Conservation (phyloP, 257 asterid genomes). For the Scutellaria minor region DNA sequence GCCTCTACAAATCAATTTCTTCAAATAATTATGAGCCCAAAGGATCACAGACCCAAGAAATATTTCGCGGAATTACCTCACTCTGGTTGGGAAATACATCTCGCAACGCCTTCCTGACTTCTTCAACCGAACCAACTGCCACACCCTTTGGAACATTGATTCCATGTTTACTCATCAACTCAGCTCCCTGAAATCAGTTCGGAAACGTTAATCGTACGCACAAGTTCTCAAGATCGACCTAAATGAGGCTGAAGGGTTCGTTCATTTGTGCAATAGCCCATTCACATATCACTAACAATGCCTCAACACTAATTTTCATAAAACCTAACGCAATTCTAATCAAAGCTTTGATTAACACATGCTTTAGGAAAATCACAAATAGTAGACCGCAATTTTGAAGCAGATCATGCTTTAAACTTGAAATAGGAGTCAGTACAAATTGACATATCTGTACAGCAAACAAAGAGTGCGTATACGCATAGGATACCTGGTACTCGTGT, state of each 20-base stretch:
- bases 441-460: not conserved
- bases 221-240: slow-evolving; percentile 7
- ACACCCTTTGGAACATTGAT: slow-evolving; percentile 90
- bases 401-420: slow-evolving; percentile 33
- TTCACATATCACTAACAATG: slow-evolving; percentile 23
- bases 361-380: not conserved
- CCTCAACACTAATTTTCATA: slow-evolving; percentile 6
- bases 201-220: not conserved
- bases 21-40: slow-evolving; percentile 9
- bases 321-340: slow-evolving; percentile 12
- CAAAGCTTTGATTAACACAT: not conserved
- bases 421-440: not conserved
- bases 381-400: not conserved
- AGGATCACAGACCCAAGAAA: not conserved
- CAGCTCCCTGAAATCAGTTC: slow-evolving; percentile 68
- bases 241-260: not conserved
- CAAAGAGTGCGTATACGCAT: not conserved
- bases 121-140: slow-evolving; percentile 69
- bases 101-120: slow-evolving; percentile 64
- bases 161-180: slow-evolving; percentile 87
- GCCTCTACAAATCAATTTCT: slow-evolving; percentile 23
- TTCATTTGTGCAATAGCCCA: not conserved
- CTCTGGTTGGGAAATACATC: slow-evolving; percentile 64
- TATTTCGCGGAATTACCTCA: slow-evolving; percentile 53
- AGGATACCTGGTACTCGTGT: slow-evolving; percentile 89